Base-by-base conservation (phyloP, 495 filamentous ascomycete genomes). In the Achaetomiella virescens region DNA sequence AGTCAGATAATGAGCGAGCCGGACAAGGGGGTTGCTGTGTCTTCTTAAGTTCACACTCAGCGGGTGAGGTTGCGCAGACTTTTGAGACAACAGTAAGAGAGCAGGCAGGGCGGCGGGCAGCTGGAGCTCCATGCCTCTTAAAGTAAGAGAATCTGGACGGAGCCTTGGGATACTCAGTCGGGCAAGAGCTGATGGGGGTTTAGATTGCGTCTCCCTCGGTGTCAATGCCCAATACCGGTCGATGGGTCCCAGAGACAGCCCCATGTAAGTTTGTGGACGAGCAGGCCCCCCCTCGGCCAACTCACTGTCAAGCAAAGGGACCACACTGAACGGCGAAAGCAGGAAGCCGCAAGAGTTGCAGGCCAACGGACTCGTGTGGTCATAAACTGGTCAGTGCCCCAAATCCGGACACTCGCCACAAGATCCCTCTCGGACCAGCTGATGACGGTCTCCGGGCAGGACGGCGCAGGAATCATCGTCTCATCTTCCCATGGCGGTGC, bases 21-120 rank as follows among this genome's bases (percentile, higher is more conserved):
- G 52, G 59, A 58, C 54, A 58, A 12, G 21, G 65, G n/a, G 57
- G 58, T 42, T 60, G 27, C 38, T 59, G 55, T 58, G 57, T 60
- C 65, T 66, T 65, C 61, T 70, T 64, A 65, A 68, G 46, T 42
- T 51, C 55, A 42, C 46, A 40, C 38, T 15, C 20, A 42, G 49
- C 48, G 44, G 54, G 43, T 44, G 50, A 51, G 51, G 67, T 70
- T 55, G 64, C 54, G 67, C 67, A 68, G 61, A 54, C 52, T 31
- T 70, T 65, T 68, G 64, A 70, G 67, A 68, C 67, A 70, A 63
- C 53, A 50, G 60, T 60, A 35, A 60, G 59, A 62, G 60, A 54
- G 56, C 54, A 66, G 57, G 62, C 61, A 62, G 60, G 40, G 56
- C 54, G 64, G 62, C 53, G 63, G 57, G 62, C 50, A 65, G 48